phyloP scores from a whole-genome alignment of 257 asterid genomes.

The Verbena officinalis region DNA sequence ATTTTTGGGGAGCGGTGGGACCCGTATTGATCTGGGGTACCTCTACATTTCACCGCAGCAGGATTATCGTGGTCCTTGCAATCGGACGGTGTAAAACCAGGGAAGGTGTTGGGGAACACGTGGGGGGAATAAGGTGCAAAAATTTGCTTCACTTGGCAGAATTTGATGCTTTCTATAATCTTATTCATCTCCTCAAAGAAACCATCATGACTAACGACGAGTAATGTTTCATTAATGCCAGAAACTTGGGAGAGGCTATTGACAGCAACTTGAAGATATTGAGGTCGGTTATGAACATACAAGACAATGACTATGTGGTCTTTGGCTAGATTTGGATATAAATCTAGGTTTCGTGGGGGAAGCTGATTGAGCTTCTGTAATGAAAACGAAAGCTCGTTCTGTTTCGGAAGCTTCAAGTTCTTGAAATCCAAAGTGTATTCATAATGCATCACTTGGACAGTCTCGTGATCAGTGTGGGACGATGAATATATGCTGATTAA shows the following conservation, averaged over 20 bases:
- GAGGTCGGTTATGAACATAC: slow-evolving; percentile 96
- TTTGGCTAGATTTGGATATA: slow-evolving; percentile 62
- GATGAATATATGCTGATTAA: slow-evolving; percentile 36
- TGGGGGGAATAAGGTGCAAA: slow-evolving; percentile 94
- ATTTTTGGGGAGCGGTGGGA: slow-evolving; percentile 82
- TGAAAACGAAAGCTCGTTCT: slow-evolving; percentile 60
- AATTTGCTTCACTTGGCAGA: slow-evolving; percentile 90
- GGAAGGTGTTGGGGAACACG: slow-evolving; percentile 58
- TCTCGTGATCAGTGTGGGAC: too few relatives aligned
- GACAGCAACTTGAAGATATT: slow-evolving; percentile 70
- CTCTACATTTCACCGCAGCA: slow-evolving; percentile 49
- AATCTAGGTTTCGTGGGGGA: slow-evolving; percentile 76
- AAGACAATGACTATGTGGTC: slow-evolving; percentile 73
- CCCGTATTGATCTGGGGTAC: slow-evolving; percentile 88
- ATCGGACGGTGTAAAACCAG: slow-evolving; percentile 64
- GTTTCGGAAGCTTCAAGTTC: slow-evolving; percentile 58
- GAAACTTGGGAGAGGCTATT: slow-evolving; percentile 74
- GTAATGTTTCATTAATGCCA: slow-evolving; percentile 78
- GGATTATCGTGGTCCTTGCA: slow-evolving; percentile 72
- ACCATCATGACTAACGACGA: slow-evolving; percentile 93
- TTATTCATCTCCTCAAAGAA: slow-evolving; percentile 75
- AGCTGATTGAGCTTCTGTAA: slow-evolving; percentile 61
- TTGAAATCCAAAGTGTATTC: slow-evolving; percentile 29
- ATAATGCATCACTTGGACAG: not conserved
- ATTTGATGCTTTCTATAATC: slow-evolving; percentile 61